Percentiles rank a stretch among this genome's conserved stretches.
Evolutionary conservation across 352 stramenopile species (phyloP).

Genomic region (Globisporangium ultimum): DNA sequence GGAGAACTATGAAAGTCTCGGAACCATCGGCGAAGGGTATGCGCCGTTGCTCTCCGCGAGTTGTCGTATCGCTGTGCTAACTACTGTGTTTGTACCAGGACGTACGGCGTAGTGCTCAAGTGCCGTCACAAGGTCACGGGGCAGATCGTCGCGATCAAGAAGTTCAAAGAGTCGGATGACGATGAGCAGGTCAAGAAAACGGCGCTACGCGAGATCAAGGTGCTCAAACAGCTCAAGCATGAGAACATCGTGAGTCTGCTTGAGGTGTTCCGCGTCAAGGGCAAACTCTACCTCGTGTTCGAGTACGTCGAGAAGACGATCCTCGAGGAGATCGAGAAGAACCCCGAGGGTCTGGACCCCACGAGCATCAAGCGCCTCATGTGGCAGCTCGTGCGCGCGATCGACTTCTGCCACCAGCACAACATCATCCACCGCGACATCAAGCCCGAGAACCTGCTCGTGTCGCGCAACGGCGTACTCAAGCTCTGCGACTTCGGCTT

Average conservation of each 20-base stretch:
- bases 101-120: conserved; percentile 87
- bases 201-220: conserved; percentile 77
- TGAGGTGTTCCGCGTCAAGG: conserved; percentile 83
- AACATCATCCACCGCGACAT: conserved; percentile 91
- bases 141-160: conserved; percentile 90
- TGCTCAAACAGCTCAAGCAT: conserved; percentile 85
- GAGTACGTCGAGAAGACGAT: conserved; percentile 89
- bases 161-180: conserved; percentile 90
- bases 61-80: background rate
- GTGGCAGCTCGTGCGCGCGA: conserved; percentile 80
- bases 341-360: conserved; percentile 71
- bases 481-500: conserved; percentile 93
- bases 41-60: background rate
- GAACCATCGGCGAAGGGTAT: conserved; percentile 85
- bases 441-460: conserved; percentile 91
- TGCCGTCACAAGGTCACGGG: conserved; percentile 78
- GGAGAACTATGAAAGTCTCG: conserved; percentile 88
- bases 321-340: conserved; percentile 88
- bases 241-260: conserved; percentile 87
- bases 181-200: conserved; percentile 90
- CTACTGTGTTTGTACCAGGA: conserved; percentile 28
- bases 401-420: conserved; percentile 94
- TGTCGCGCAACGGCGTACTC: conserved; percentile 92
- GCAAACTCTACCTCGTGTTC: conserved; percentile 85
- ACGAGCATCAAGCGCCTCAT: conserved; percentile 72